Base-by-base conservation (phyloP, 176 grass and related monocot species). In the Oryza glumipatula region DNA sequence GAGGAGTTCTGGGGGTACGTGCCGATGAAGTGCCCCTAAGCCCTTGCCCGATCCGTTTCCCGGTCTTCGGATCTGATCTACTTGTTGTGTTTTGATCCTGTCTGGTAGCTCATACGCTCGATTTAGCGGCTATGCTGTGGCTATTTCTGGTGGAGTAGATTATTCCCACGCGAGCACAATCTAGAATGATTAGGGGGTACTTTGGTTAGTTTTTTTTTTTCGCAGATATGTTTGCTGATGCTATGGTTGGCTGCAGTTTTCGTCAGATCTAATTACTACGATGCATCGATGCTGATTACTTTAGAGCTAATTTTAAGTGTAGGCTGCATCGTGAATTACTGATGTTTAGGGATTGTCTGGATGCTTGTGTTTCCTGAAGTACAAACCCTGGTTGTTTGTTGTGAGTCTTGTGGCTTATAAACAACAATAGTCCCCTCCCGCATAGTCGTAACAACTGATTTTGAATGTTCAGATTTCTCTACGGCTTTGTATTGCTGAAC, bases 1-100 rank as follows among this genome's bases (percentile, higher is more conserved):
- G 93, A 96, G 79, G 96, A 99, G 21, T 99, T 99, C 79, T 99
- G 94, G 97, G 76, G 96, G 96, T 99, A 73, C 7, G 79, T 85
- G 49, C 19, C 30, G 17, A 14, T 12, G 51, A 46, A 32, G 7
- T 17, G 33, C 19, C 5, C 5, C 11, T 26, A 22, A 32, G 11
- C 51, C 11, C 60, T 33, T n/a, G 10, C 66, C 81, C 77, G 49
- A 76, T 89, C 32, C 24, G 13, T 45, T 83, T 15, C 66, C 66
- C 3, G 72, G 54, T 58, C 17, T 36, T 26, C 9, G 52, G 84
- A 75, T 85, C 82, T 45, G 79, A 73, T 89, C 76, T 73, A 24
- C 58, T 67, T 80, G 22, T 1, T 24, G 12, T 70, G 30, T 81
- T 71, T 28, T 9, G 17, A 71, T 76, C 45, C 65, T 47, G 11